phyloP scores from a whole-genome alignment of 2,329 filamentous ascomycete genomes.

The Sarocladium strictum region DNA sequence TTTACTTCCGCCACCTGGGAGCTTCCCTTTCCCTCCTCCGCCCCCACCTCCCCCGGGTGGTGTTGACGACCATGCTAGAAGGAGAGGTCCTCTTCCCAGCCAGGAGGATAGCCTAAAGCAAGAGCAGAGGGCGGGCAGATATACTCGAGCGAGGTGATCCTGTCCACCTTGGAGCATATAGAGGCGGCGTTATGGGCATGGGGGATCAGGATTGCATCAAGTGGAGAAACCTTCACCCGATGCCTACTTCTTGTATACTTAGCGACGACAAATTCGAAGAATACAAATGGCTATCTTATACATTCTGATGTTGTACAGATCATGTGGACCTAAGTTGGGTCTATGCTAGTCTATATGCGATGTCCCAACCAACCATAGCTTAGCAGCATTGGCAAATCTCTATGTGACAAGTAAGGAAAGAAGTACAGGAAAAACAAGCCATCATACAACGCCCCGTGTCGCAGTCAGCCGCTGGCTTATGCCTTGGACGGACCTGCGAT shows the following conservation, averaged over 20 bases:
- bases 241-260: constrained; percentile 17
- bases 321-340: not conserved
- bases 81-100: constrained; percentile 69
- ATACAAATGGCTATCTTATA: not conserved
- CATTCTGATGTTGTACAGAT: constrained; percentile 5
- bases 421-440: not conserved
- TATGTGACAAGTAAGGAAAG: not conserved
- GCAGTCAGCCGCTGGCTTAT: not conserved
- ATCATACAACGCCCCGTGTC: not conserved
- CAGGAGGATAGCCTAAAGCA: constrained; percentile 76
- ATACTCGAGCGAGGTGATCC: constrained; percentile 42
- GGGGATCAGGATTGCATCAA: no score
- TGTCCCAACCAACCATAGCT: not conserved
- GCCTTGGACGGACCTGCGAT: not conserved
- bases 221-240: no score
- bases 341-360: constrained; percentile 1
- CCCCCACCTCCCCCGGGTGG: constrained; percentile 28
- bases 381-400: not conserved
- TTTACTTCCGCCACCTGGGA: constrained; percentile 29
- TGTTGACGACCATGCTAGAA: constrained; percentile 27
- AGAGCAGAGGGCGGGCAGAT: constrained; percentile 64
- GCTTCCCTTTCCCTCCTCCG: constrained; percentile 27
- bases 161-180: no score
- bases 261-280: not conserved
- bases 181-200: no score